Evolutionary conservation across 805 yeast species (phyloP).

Genomic region (Monosporozyma unispora): DNA sequence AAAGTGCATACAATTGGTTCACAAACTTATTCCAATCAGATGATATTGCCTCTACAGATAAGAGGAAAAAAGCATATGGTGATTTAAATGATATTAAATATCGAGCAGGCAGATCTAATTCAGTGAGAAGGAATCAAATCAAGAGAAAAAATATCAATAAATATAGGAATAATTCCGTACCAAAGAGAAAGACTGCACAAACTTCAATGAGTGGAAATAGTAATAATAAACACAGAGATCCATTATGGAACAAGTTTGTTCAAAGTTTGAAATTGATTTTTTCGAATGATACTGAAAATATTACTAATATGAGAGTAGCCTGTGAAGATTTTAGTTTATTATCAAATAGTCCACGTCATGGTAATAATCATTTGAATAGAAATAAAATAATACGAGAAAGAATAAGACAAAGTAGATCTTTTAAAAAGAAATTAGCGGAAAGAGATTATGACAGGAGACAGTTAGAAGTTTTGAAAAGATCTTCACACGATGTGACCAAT

Average conservation of each 20-base stretch:
- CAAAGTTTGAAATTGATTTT: constrained; percentile 9
- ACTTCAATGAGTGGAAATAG: neutral
- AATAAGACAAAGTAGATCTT: constrained; percentile 23
- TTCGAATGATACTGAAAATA: constrained; percentile 17
- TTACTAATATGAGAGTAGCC: constrained; percentile 16
- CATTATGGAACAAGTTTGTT: neutral
- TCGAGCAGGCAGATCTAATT: neutral
- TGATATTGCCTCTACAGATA: neutral
- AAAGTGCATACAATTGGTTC: neutral
- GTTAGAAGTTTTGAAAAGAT: neutral
- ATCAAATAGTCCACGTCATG: neutral
- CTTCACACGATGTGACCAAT: neutral
- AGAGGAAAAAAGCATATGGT: constrained; percentile 4
- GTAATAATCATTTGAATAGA: neutral
- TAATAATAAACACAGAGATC: neutral
- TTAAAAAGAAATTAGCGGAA: constrained; percentile 22
- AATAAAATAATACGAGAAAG: constrained; percentile 13
- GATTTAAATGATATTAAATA: constrained; percentile 3
- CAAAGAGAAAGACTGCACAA: neutral
- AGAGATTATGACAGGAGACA: constrained; percentile 21
- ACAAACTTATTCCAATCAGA: neutral
- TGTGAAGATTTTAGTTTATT: constrained; percentile 14
- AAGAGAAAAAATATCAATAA: neutral
- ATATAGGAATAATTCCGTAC: neutral
- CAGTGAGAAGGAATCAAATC: neutral